Percentiles rank a stretch among this genome's conserved stretches.
Conservation (phyloP, 208 protist species). For the Trypanosoma platydactyli region DNA sequence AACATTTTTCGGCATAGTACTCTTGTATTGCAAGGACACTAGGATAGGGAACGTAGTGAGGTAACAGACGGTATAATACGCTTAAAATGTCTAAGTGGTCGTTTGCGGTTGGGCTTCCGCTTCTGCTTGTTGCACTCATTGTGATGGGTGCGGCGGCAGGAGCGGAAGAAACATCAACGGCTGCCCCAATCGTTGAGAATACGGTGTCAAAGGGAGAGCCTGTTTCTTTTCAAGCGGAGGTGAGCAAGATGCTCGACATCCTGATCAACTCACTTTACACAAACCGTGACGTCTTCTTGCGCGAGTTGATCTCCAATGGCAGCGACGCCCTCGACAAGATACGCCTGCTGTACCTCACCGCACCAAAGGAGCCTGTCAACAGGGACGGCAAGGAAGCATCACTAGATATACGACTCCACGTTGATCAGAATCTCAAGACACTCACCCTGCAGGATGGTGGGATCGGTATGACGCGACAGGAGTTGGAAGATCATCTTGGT, state of each 20-base stretch:
- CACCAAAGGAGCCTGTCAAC: conserved; percentile 84
- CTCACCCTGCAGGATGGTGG: conserved; percentile 98
- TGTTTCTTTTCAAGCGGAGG: conserved; percentile 95
- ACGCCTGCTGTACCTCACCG: conserved; percentile 96
- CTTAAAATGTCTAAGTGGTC: not conserved
- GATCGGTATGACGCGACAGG: conserved; percentile 99
- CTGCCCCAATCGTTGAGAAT: not conserved
- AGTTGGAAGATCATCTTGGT: conserved; percentile 98
- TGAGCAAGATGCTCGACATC: conserved; percentile 98
- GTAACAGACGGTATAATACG: not conserved
- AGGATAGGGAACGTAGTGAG: not conserved
- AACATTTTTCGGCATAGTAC: too few relatives aligned
- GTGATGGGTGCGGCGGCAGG: conserved; percentile 35
- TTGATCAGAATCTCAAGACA: conserved; percentile 88
- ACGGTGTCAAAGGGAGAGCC: conserved; percentile 39
- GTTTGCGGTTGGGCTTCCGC: conserved; percentile 21
- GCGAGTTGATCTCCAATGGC: conserved; percentile 99
- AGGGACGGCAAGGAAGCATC: conserved; percentile 64
- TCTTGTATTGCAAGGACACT: not conserved
- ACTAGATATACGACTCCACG: conserved; percentile 91
- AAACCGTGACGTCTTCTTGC: conserved; percentile 99
- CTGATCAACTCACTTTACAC: conserved; percentile 99
- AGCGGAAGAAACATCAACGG: conserved; percentile 9
- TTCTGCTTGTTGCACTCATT: conserved; percentile 41
- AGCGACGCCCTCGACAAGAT: conserved; percentile 99